Conservation (phyloP, 345 rosid species). For the Noccaea bulbosa region DNA sequence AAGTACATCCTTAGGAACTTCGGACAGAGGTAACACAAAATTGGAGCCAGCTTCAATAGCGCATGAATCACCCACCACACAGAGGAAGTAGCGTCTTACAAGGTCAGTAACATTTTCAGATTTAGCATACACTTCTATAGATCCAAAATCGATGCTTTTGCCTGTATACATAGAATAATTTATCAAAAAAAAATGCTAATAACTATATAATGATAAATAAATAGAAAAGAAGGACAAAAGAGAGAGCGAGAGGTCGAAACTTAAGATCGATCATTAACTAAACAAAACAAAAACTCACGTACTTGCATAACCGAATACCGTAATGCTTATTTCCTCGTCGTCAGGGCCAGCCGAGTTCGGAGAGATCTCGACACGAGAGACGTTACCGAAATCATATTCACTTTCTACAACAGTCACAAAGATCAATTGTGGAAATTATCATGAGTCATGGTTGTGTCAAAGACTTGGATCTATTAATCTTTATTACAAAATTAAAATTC, state of each 20-base stretch:
- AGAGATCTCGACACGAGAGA: slow-evolving; percentile 14
- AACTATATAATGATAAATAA: neutral
- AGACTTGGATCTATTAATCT: neutral
- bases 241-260: neutral
- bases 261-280: neutral
- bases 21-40: slow-evolving; percentile 12
- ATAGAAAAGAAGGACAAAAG: neutral
- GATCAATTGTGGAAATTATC: neutral
- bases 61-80: neutral
- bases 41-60: slow-evolving; percentile 3
- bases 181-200: neutral
- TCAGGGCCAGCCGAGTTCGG: slow-evolving; percentile 3
- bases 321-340: neutral
- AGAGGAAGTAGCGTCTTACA: neutral
- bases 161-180: neutral
- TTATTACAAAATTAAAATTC: neutral
- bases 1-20: slow-evolving; percentile 9
- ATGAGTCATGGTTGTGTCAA: slow-evolving; percentile 1
- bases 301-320: slow-evolving; percentile 7
- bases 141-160: neutral
- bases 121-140: slow-evolving; percentile 3
- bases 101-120: slow-evolving; percentile 21
- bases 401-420: slow-evolving; percentile 8
- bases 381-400: neutral
- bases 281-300: neutral